Evolutionary conservation across 805 yeast genomes (phyloP).

Genomic region (Barnettozyma vustinii): DNA sequence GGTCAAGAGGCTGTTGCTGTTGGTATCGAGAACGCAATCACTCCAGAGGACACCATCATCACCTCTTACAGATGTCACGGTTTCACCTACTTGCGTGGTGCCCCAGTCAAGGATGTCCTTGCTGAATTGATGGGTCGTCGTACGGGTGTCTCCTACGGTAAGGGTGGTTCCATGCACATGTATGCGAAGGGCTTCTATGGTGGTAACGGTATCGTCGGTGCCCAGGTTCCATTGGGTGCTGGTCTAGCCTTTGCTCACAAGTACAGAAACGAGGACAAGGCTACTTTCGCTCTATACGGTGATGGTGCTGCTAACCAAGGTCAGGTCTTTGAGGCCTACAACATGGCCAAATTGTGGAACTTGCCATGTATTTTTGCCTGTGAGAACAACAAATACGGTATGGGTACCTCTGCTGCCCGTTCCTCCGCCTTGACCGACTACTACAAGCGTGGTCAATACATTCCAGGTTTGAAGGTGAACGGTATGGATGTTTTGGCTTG

Average conservation of each 20-base stretch:
- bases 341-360: conserved; percentile 99
- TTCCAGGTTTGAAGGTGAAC: conserved; percentile 96
- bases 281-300: conserved; percentile 89
- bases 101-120: conserved; percentile 80
- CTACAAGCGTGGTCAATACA: conserved; percentile 98
- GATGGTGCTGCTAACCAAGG: conserved; percentile 99
- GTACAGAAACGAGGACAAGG: conserved; percentile 75
- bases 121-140: conserved; percentile 98
- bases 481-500: conserved; percentile 98
- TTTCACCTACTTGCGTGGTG: conserved; percentile 94
- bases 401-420: conserved; percentile 98
- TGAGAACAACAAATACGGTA: conserved; percentile 99
- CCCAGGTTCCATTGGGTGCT: conserved; percentile 97
- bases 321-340: conserved; percentile 95
- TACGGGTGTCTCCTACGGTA: conserved; percentile 92
- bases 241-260: conserved; percentile 98
- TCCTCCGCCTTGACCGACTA: conserved; percentile 95
- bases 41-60: conserved; percentile 79
- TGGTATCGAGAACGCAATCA: conserved; percentile 94
- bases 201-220: conserved; percentile 99
- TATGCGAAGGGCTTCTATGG: conserved; percentile 94
- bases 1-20: conserved; percentile 99
- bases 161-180: conserved; percentile 99
- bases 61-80: conserved; percentile 99
- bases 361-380: conserved; percentile 92